Base-by-base conservation (phyloP, 2,329 filamentous ascomycete genomes). In the Incumbomyces delicatus region DNA sequence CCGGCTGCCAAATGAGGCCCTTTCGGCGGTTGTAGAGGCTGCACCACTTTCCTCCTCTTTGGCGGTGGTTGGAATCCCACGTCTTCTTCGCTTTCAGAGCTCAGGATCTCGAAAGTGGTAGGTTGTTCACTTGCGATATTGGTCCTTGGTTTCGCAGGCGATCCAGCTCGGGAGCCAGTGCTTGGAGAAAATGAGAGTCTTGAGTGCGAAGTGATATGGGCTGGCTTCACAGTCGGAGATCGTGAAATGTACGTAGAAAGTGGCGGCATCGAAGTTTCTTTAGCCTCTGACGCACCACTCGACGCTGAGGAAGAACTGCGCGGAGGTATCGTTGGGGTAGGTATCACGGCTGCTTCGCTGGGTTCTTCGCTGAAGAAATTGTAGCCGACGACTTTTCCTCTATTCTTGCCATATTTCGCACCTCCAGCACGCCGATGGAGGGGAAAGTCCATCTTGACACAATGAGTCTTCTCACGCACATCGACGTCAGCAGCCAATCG, bases 41-140 rank as follows among this genome's bases (percentile, higher is more conserved):
- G 46, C 10, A 36, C 36, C n/a, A 52, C 36, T 31, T 48, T 55
- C 35, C 51, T 47, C 42, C 48, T 52, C 43, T 57, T 55, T 7
- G 5, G 18, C 29, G 41, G 35, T 8, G 44, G 48, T 16, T 34
- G 31, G 32, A 38, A 32, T 16, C 31, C 13, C 40, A 31, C 47
- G 38, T 34, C 38, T 3, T 44, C 29, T 14, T 57, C 55, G 7
- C 58, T 53, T 31, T 57, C 56, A 17, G 54, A 57, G 27, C 53
- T 54, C 2, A 52, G 47, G 14, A 59, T 47, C 29, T 61, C 58
- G 44, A 57, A 61, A 36, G 53, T 37, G 4, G 50, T 37, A 14
- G 27, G n/a, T 12, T 44, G 20, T 20, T n/a, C 29, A 3, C 8
- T 14, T 6, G 31, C 11, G 11, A 17, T 10, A 3, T 10, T 30